phyloP scores from a whole-genome alignment of 176 grass and related monocot genomes.

The Panicum miliaceum region DNA sequence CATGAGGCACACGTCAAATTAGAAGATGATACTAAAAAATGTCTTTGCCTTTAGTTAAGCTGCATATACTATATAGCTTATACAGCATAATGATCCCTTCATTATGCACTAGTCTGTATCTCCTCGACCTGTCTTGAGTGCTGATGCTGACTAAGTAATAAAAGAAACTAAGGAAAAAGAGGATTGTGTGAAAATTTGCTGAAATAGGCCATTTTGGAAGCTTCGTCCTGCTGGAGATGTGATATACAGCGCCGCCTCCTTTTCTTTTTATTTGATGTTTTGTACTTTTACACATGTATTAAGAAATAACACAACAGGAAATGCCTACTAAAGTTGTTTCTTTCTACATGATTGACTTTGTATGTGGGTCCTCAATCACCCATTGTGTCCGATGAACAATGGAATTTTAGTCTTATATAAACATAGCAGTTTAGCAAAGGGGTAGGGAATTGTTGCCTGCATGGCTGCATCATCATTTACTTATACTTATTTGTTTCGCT shows the following conservation, averaged over 20 bases:
- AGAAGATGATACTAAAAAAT: neutral
- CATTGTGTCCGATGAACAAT: neutral
- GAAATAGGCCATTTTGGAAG: neutral
- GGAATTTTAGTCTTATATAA: neutral
- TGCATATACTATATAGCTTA: slow-evolving; percentile 11
- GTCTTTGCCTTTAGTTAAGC: slow-evolving; percentile 3
- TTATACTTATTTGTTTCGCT: neutral
- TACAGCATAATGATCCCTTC: slow-evolving; percentile 22
- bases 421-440: neutral
- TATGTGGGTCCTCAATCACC: neutral
- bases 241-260: neutral
- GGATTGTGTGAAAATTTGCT: slow-evolving; percentile 6
- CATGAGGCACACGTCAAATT: neutral
- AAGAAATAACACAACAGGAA: too few relatives aligned
- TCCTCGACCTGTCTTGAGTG: slow-evolving; percentile 10
- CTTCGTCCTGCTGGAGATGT: slow-evolving; percentile 25
- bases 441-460: neutral
- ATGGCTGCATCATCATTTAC: neutral
- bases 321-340: neutral
- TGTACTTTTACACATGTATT: neutral
- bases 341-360: neutral
- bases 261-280: neutral
- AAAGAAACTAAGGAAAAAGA: neutral
- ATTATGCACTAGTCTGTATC: neutral
- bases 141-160: slow-evolving; percentile 1